phyloP scores from a whole-genome alignment of 2,329 filamentous ascomycete genomes.

The Fusarium mundagurra region DNA sequence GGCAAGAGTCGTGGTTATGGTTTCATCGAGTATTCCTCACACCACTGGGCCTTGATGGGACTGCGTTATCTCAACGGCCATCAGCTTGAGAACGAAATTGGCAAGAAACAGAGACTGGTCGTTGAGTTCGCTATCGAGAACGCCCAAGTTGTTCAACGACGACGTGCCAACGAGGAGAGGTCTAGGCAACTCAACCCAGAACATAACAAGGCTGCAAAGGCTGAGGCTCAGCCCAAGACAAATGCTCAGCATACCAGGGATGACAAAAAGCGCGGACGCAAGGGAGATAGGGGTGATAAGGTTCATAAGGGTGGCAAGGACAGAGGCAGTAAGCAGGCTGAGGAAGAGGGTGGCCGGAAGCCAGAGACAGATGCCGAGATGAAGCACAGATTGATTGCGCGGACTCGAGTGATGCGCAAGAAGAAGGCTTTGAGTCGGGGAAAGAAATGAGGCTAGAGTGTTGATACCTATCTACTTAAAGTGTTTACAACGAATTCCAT shows the following conservation, averaged over 20 bases:
- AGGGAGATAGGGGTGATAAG: constrained; percentile 28
- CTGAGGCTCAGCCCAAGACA: constrained; percentile 27
- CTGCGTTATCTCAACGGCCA: constrained; percentile 92
- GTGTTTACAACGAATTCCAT: constrained; percentile 15
- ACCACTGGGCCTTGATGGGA: constrained; percentile 94
- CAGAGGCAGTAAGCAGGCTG: background rate
- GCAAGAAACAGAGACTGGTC: constrained; percentile 88
- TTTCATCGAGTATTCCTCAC: constrained; percentile 95
- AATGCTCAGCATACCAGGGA: constrained; percentile 31
- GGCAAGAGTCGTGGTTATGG: constrained; percentile 93
- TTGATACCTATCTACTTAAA: constrained; percentile 32
- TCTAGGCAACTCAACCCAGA: constrained; percentile 42
- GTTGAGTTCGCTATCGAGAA: constrained; percentile 99
- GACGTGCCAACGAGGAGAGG: constrained; percentile 56
- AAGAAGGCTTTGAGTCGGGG: constrained; percentile 63
- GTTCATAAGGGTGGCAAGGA: constrained; percentile 3
- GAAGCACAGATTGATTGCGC: constrained; percentile 81
- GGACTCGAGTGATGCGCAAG: constrained; percentile 83
- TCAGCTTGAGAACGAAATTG: constrained; percentile 66
- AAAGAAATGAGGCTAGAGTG: constrained; percentile 40
- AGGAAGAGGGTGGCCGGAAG: constrained; percentile 44
- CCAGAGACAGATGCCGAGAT: constrained; percentile 53
- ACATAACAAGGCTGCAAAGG: constrained; percentile 32
- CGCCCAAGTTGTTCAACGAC: constrained; percentile 88
- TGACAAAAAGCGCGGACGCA: constrained; percentile 32